phyloP scores from a whole-genome alignment of 192 early-diverging fungal species.

The Backusella sp. region DNA sequence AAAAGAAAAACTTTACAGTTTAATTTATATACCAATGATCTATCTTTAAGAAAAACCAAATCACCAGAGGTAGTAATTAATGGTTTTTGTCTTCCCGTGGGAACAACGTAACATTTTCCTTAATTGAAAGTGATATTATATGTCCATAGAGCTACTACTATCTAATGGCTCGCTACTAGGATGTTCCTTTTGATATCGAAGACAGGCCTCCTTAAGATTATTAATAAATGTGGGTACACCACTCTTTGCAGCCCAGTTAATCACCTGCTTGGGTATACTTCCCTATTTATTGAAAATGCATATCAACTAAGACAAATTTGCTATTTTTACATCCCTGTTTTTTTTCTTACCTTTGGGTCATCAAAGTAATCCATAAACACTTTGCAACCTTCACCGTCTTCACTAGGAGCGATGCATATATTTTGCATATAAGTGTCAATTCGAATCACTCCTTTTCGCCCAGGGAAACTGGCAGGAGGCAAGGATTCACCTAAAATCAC shows the following conservation, averaged over 20 bases:
- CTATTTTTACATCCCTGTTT: not conserved
- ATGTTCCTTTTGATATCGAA: not conserved
- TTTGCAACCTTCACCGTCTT: slow-evolving; percentile 43
- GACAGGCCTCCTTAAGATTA: not conserved
- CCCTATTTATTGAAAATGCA: not conserved
- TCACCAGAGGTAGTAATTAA: slow-evolving; percentile 4
- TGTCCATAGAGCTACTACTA: not conserved
- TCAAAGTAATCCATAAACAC: slow-evolving; percentile 54
- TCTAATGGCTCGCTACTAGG: not conserved
- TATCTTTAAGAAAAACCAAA: not conserved
- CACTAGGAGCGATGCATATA: slow-evolving; percentile 40
- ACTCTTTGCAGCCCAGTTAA: not conserved
- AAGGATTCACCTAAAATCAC: slow-evolving; percentile 36
- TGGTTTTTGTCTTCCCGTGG: not conserved
- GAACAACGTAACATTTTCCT: not conserved
- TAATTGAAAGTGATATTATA: not conserved
- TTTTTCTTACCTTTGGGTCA: slow-evolving; percentile 45
- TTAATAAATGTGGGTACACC: slow-evolving; percentile 1
- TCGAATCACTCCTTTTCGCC: slow-evolving; percentile 41
- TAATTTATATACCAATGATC: not conserved
- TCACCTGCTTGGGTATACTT: slow-evolving; percentile 7
- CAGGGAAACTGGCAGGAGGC: slow-evolving; percentile 28
- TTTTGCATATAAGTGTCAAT: slow-evolving; percentile 52
- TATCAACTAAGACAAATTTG: not conserved
- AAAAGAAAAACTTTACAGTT: slow-evolving; percentile 10